A percentile compares a stretch with the other conserved stretches of the same genome.
These are phyloP conservation scores for Peltaster fructicola DNA, from an alignment of 2,329 filamentous ascomycete genomes.

Conservation along the genomic window DNA sequence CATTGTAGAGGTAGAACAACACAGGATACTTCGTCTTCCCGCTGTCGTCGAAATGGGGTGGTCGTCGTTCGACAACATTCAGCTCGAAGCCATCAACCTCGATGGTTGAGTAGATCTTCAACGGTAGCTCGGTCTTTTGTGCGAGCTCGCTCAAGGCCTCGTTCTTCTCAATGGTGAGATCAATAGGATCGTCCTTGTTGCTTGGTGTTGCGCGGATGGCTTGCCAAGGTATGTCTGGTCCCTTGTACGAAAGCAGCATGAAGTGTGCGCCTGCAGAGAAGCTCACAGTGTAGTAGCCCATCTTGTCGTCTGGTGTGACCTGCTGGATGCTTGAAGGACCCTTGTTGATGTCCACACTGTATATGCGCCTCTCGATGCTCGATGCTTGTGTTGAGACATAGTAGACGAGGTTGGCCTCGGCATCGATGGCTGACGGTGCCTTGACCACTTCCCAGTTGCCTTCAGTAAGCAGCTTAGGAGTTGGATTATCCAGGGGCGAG, in stretches of 20 bases:
- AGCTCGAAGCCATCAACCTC: constrained; percentile 63
- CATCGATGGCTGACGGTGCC: constrained; percentile 68
- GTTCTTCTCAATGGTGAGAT: constrained; percentile 66
- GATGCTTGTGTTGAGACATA: constrained; percentile 76
- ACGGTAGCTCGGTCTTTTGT: constrained; percentile 62
- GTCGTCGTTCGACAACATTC: constrained; percentile 66
- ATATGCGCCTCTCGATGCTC: constrained; percentile 78
- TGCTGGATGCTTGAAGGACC: constrained; percentile 42
- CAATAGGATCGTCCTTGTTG: constrained; percentile 39
- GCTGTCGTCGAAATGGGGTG: constrained; percentile 61
- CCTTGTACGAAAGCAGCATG: constrained; percentile 65
- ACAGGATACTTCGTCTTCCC: constrained; percentile 71
- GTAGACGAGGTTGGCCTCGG: constrained; percentile 76
- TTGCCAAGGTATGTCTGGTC: constrained; percentile 78
- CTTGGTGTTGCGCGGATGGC: constrained; percentile 72
- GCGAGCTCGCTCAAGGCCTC: constrained; percentile 48
- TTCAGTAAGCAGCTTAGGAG: constrained; percentile 72
- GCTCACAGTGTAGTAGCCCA: constrained; percentile 65
- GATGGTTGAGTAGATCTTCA: constrained; percentile 65
- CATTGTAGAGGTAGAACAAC: constrained; percentile 86
- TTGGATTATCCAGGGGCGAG: constrained; percentile 61
- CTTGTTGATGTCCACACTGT: constrained; percentile 73
- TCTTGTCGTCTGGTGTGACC: constrained; percentile 53
- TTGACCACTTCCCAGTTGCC: constrained; percentile 85
- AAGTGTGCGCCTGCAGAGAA: constrained; percentile 75